These are phyloP conservation scores for Amaranthus palmeri DNA, from an alignment of 148 eudicot genomes.

Conservation along the genomic window DNA sequence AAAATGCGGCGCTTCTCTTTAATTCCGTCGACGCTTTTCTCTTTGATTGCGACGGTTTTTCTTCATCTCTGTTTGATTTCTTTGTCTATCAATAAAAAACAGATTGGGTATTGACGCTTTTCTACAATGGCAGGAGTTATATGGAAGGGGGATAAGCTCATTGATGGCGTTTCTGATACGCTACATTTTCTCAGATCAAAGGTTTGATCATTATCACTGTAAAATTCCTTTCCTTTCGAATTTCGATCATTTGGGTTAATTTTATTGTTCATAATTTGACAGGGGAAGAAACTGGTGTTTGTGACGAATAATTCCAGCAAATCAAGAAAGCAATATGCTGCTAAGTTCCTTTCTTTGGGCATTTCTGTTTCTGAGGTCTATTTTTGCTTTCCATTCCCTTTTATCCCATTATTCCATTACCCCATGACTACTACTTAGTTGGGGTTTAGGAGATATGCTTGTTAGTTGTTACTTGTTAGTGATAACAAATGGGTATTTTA, in stretches of 20 bases:
- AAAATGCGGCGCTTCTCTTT: conserved; percentile 32
- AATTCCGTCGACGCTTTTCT: conserved; percentile 72
- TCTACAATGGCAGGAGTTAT: conserved; percentile 47
- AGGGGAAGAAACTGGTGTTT: conserved; percentile 79
- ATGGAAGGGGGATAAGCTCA: conserved; percentile 89
- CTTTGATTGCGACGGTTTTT: conserved; percentile 81
- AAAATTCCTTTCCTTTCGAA: background rate
- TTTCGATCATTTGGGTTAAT: no score
- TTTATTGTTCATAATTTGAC: background rate
- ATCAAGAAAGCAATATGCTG: conserved; percentile 66
- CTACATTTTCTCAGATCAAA: conserved; percentile 61
- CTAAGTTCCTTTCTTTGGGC: conserved; percentile 76
- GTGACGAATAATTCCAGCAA: conserved; percentile 91
- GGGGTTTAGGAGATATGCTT: no score
- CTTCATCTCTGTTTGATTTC: background rate
- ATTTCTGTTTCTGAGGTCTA: conserved; percentile 64
- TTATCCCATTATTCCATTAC: background rate
- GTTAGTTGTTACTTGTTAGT: no score
- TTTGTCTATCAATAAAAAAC: background rate
- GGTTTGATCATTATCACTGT: conserved; percentile 19
- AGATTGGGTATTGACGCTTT: background rate
- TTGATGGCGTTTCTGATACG: conserved; percentile 72
- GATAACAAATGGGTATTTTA: no score
- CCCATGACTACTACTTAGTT: no score
- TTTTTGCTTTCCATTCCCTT: background rate